These are phyloP conservation scores for Bretschneidera sinensis DNA, from an alignment of 345 rosid species.

Conservation along the genomic window DNA sequence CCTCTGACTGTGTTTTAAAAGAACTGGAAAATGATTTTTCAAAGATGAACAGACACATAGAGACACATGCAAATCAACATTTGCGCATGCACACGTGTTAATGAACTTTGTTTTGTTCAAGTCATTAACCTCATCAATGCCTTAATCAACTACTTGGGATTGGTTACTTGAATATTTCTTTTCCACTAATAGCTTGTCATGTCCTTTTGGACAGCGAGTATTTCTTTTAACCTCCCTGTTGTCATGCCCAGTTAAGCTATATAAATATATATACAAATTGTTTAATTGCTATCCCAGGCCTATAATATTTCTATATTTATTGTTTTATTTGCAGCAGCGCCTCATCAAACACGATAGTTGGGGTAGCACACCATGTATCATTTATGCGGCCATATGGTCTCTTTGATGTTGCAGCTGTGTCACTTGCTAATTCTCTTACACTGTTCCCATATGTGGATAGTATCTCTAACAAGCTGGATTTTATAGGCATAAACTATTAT, in stretches of 20 bases:
- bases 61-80: neutral
- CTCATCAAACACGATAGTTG: constrained; percentile 43
- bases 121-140: neutral
- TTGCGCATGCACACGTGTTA: neutral
- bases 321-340: constrained; percentile 22
- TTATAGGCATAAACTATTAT: constrained; percentile 88
- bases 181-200: too few relatives aligned
- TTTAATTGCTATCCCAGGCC: constrained; percentile 3
- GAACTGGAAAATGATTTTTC: neutral
- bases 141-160: constrained; percentile 1
- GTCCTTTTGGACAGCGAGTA: too few relatives aligned
- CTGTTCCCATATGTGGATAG: constrained; percentile 72
- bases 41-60: too few relatives aligned
- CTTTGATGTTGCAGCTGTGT: constrained; percentile 78
- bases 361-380: constrained; percentile 91
- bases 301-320: neutral
- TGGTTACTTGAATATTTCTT: neutral
- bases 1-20: neutral
- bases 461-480: constrained; percentile 69
- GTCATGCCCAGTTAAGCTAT: neutral
- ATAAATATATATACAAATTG: neutral
- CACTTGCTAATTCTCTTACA: constrained; percentile 70
- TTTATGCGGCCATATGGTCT: constrained; percentile 88
- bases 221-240: neutral
- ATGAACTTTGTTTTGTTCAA: too few relatives aligned